Evolutionary conservation across 768 basidiomycete genomes (phyloP), one percentile per base, ranked within the genome.

Genomic region (Rhizopogon roseolus): DNA sequence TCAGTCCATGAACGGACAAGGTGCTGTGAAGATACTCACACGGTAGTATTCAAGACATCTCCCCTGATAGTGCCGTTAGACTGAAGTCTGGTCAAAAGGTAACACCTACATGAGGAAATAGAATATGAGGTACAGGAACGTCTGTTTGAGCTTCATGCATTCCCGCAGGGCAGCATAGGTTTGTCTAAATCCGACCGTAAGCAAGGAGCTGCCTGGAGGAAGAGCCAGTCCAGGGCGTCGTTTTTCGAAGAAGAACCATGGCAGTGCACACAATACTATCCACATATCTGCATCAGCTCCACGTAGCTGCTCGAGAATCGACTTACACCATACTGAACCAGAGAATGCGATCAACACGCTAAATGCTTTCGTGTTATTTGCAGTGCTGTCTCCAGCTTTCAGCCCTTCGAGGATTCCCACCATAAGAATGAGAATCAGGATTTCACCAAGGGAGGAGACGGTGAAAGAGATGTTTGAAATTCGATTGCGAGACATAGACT

Each of bases 271-370:
- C 7, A 82, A 51, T 32, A 87, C 85, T 87, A 41, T 2, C 34
- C 19, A 40, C 7, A 43, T 6, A 13, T 46, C 32, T 9, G 40
- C 19, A 48, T 52, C 11, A 51, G 46, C 32, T 39, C 13, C 14
- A 44, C 41, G 37, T n/a, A 14, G 13, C 27, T 19, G 6, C 29
- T 44, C 53, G 22, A 25, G 44, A 38, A 40, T 27, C 22, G 10
- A 73, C 83, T 46, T 64, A 85, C 85, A 56, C 88, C 88, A 90
- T 7, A 85, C 75, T n/a, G 79, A 88, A 1, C 88, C 88, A 16
- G 86, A 78, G 65, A 88, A 90, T 0, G 89, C 88, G 57, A 89
- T 86, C n/a, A 90, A 71, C 10, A 82, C 79, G 60, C 85, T 88
- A 63, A 90, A 85, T 3, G 84, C 84, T 57, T 77, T 84, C 3